Evolutionary conservation across 306 rosid species (phyloP), one percentile per base, ranked within the genome.

Genomic region (Lathyrus sativus): DNA sequence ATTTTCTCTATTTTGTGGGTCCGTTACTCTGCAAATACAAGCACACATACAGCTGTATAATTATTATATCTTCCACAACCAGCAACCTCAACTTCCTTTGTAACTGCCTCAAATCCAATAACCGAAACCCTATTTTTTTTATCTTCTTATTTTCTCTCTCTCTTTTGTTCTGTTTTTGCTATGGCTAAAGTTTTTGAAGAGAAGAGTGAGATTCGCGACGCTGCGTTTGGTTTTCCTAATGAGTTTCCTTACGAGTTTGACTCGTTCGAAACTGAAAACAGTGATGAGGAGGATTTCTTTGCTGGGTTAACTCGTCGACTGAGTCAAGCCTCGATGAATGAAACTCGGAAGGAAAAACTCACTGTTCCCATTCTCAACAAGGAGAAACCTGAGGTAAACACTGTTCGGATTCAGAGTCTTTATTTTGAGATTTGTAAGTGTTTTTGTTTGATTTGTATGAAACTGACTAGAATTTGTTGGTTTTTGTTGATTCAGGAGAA

Each of bases 231-330:
- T 8, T 88, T 87, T 69, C 97, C 95, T 1, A 54, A 87, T 5
- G 89, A 91, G 80, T 91, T 89, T 7, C 96, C 98, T 3, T 91
- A 81, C 76, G 92, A 91, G 84, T 85, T 87, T 65, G 83, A 82
- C 74, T 72, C 86, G 19, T 50, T 64, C 7, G 63, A 85, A 18
- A 80, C 85, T 0, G 91, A 84, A 67, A 77, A 76, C 67, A 80
- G 85, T 68, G 95, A 88, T 71, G 92, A 88, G 75, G 95, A 85
- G 3, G 95, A 88, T 72, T 88, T 86, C 68, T 83, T 93, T n/a
- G 88, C 87, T 1, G 83, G 88, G 0, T 46, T 90, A 51, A 79
- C 88, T 72, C 91, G 92, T 5, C 96, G 90, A 0, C 82, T 92
- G 44, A 79, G 88, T 56, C 95, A 84, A 7, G 57, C 88, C 1